Evolutionary conservation across 2,329 filamentous ascomycete genomes (phyloP), one percentile per base, ranked within the genome.

Genomic region (Diaporthe sp.): DNA sequence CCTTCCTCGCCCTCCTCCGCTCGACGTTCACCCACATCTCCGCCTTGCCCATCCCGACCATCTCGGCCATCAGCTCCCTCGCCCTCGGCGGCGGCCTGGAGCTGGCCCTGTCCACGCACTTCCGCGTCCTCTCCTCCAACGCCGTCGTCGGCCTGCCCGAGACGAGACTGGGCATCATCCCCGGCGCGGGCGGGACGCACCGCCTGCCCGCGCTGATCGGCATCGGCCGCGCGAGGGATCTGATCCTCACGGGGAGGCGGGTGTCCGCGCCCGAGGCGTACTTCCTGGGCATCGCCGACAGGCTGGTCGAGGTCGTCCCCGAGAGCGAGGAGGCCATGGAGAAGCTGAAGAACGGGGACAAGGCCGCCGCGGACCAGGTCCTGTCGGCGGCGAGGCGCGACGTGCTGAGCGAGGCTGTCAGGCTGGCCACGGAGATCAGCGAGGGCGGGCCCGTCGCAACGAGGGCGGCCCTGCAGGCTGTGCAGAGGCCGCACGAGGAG

Each of bases 71-170:
- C 76, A 93, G 93, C 71, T 97, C 94, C 66, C 86, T 94, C 73
- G 97, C 97, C 8, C 92, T 98, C 39, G 97, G 97, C 76, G 97
- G 97, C 79, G 97, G 97, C 61, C 92, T 99, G 77, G 97, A 99
- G 85, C 91, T 99, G 70, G 96, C 95, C 2, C 91, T 99, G 9
- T 92, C 93, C 78, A 97, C 96, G 1, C 92, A 97, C 83, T 92
- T 99, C 84, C 94, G 97, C 77, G 93, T 99, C 70, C 92, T 98
- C 78, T 90, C 92, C 42, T 95, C 94, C 51, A 94, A 92, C 44
- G 94, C 95, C 22, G 86, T 88, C 32, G 91, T 99, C 71, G 96
- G 92, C 0, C 90, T 98, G 7, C 97, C 97, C 1, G 97, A 99
- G 83, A 98, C 97, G 1, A 90, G 96, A 3, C 89, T 99, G 3